Percentiles rank a stretch among this genome's conserved stretches.
These are phyloP conservation scores for Pilobolus umbonatus DNA, from an alignment of 192 early-diverging fungal species.

Conservation along the genomic window DNA sequence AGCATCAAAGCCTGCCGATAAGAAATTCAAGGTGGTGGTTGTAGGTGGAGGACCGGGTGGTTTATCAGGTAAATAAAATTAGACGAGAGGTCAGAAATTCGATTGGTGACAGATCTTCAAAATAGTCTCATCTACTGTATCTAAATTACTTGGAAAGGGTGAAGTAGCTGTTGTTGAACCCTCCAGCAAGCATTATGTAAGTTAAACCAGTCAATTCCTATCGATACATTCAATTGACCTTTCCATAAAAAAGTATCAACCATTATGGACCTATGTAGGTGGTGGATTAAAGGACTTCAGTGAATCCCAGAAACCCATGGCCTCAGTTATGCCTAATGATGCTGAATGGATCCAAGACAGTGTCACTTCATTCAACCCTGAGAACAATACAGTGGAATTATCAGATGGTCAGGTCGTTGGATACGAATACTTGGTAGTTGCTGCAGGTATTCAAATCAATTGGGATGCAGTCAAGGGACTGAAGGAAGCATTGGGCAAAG, in stretches of 20 bases:
- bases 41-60: slow-evolving; percentile 54
- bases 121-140: slow-evolving; percentile 64
- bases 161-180: slow-evolving; percentile 76
- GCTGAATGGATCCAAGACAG: slow-evolving; percentile 73
- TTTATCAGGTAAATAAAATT: slow-evolving; percentile 35
- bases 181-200: slow-evolving; percentile 61
- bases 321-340: slow-evolving; percentile 63
- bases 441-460: slow-evolving; percentile 71
- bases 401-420: slow-evolving; percentile 58
- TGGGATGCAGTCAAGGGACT: slow-evolving; percentile 78
- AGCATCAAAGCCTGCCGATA: slow-evolving; percentile 3
- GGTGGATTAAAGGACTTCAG: slow-evolving; percentile 74
- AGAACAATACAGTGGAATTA: slow-evolving; percentile 59
- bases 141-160: slow-evolving; percentile 55
- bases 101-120: not conserved
- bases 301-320: slow-evolving; percentile 63
- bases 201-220: slow-evolving; percentile 7
- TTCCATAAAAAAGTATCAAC: slow-evolving; percentile 61
- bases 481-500: slow-evolving; percentile 65
- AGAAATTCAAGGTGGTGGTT: slow-evolving; percentile 52
- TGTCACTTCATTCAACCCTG: slow-evolving; percentile 66
- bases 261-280: slow-evolving; percentile 88
- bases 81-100: not conserved
- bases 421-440: slow-evolving; percentile 71
- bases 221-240: not conserved